Conservation (phyloP, 768 basidiomycete species). For the Neoboletus magnificus region DNA sequence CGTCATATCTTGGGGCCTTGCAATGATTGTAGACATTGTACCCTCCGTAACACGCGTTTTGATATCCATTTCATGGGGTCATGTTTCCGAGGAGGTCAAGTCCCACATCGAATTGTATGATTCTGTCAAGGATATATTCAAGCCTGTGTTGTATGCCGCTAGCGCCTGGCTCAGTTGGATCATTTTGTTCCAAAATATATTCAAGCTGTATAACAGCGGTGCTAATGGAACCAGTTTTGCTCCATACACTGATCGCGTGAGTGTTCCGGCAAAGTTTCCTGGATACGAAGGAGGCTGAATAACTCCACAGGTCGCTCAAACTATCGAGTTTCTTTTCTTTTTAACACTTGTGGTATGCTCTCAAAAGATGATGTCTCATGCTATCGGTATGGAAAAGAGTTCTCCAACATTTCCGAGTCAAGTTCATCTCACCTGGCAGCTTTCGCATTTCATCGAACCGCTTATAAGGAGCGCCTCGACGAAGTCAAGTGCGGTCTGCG, state of each 20-base stretch:
- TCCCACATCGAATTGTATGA: slow-evolving; percentile 64
- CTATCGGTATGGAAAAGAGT: slow-evolving; percentile 40
- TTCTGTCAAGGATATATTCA: slow-evolving; percentile 64
- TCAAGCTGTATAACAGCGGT: slow-evolving; percentile 45
- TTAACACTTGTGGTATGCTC: slow-evolving; percentile 57
- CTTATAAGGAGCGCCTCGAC: slow-evolving; percentile 68
- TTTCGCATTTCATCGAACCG: slow-evolving; percentile 73
- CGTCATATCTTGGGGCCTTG: slow-evolving; percentile 76
- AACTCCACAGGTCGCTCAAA: slow-evolving; percentile 48
- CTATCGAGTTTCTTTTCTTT: slow-evolving; percentile 74
- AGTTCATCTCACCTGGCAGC: slow-evolving; percentile 35
- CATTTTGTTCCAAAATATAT: slow-evolving; percentile 70
- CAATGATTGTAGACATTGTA: slow-evolving; percentile 65
- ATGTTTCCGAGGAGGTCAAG: slow-evolving; percentile 68
- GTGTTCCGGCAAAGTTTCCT: slow-evolving; percentile 9
- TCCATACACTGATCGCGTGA: slow-evolving; percentile 55
- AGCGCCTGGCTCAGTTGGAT: slow-evolving; percentile 72
- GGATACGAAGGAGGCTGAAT: neutral
- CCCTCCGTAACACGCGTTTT: slow-evolving; percentile 51
- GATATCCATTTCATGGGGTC: slow-evolving; percentile 67
- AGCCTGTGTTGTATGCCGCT: slow-evolving; percentile 70
- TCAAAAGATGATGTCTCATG: slow-evolving; percentile 68
- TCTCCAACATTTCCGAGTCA: neutral
- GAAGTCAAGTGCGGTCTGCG: slow-evolving; percentile 50
- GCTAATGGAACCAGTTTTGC: slow-evolving; percentile 47